Evolutionary conservation across 805 yeast genomes (phyloP), one percentile per base, ranked within the genome.

Genomic region (Hanseniaspora guilliermondii): DNA sequence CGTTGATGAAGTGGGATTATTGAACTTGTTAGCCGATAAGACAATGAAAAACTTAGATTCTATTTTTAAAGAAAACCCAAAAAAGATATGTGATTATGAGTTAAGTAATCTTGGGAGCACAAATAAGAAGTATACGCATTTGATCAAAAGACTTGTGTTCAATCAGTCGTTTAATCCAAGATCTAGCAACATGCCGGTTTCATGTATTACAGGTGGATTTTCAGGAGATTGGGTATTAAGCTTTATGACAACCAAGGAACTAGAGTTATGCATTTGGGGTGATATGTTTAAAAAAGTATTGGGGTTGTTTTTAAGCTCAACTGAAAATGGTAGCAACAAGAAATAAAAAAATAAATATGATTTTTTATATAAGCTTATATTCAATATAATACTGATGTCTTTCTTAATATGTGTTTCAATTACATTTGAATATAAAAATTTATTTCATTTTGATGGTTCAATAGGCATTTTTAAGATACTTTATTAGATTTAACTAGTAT

Each of bases 81-180:
- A n/a, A n/a, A n/a, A n/a, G n/a, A n/a, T n/a, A n/a, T n/a, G n/a
- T n/a, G n/a, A n/a, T n/a, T n/a, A n/a, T n/a, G n/a, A n/a, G n/a
- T 32, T 8, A n/a, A n/a, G n/a, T n/a, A n/a, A n/a, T n/a, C n/a
- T n/a, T n/a, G n/a, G n/a, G n/a, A n/a, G n/a, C 12, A 25, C 16
- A 14, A 24, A 17, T 17, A 9, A n/a, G 7, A 37, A 9, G 19
- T 17, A 12, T 7, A 25, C 35, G 6, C 14, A 32, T n/a, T 3
- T 30, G 4, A 30, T 52, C 9, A 37, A 52, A 32, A 30, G 39
- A 19, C 42, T 35, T 4, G 47, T 52, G 4, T 52, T 52, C 39
- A 52, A 52, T 19, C 56, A 53, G 22, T 53, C 41, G 6, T 35
- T 25, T 12, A 47, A 37, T 14, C 21, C 33, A 9, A 24, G 45